Evolutionary conservation across 768 basidiomycete species (phyloP).

Genomic region (Xerocomellus chrysenteron): DNA sequence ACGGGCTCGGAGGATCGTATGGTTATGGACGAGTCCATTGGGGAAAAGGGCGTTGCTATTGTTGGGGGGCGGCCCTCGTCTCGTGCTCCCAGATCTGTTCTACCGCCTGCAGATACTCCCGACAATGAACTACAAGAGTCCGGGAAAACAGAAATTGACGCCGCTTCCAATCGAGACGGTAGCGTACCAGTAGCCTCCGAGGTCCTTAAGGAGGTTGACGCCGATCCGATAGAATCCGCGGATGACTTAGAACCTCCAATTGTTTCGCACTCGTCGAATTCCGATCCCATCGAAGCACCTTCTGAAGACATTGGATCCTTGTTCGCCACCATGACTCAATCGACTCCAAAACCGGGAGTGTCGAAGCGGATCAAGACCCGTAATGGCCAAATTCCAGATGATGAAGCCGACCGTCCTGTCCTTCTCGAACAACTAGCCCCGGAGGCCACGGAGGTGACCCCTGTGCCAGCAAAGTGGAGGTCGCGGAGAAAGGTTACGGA

Average conservation of each 20-base stretch:
- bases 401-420: conserved; percentile 24
- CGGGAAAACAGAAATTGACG: conserved; percentile 21
- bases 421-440: conserved; percentile 21
- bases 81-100: not conserved
- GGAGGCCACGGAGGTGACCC: conserved; percentile 20
- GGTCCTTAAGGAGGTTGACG: not conserved
- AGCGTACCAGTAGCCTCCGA: not conserved
- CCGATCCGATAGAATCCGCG: conserved; percentile 46
- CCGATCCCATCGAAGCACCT: conserved; percentile 33
- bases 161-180: not conserved
- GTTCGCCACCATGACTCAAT: conserved; percentile 3
- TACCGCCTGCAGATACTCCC: not conserved
- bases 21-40: conserved; percentile 7
- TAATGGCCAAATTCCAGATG: conserved; percentile 31
- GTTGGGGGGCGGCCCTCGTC: not conserved
- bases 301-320: conserved; percentile 5
- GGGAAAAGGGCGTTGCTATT: not conserved
- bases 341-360: conserved; percentile 34
- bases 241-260: conserved; percentile 34
- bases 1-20: conserved; percentile 21
- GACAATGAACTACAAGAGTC: not conserved
- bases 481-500: conserved; percentile 14
- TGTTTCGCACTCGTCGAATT: conserved; percentile 6
- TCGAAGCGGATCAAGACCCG: conserved; percentile 45
- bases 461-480: conserved; percentile 19